Evolutionary conservation across 2,329 filamentous ascomycete genomes (phyloP).

Genomic region (Cercospora zeina): DNA sequence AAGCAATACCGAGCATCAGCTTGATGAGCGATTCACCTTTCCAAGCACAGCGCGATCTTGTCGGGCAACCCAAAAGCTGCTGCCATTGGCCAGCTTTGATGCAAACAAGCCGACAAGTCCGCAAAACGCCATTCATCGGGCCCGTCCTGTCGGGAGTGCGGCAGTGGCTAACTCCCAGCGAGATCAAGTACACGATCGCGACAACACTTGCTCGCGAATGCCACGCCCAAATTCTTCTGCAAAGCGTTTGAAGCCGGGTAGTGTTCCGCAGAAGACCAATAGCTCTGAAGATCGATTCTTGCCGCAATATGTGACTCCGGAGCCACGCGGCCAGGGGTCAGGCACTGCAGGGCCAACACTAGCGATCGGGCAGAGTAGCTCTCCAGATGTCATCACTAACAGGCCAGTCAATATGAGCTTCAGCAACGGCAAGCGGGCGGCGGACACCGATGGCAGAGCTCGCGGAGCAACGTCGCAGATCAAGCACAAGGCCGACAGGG

Average conservation of each 20-base stretch:
- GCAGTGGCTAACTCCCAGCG: no score
- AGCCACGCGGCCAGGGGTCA: constrained; percentile 9
- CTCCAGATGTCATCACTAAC: constrained; percentile 29
- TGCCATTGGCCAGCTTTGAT: constrained; percentile 14
- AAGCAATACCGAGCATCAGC: neutral
- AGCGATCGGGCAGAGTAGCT: constrained; percentile 28
- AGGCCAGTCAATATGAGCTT: constrained; percentile 19
- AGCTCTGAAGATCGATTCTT: neutral
- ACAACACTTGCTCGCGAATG: constrained; percentile 27
- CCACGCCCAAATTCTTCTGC: constrained; percentile 35
- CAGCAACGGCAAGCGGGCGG: neutral
- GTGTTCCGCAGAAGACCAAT: constrained; percentile 6
- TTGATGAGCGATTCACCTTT: neutral
- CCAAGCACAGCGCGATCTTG: neutral
- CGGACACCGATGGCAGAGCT: neutral
- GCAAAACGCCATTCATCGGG: constrained; percentile 8
- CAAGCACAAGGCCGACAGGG: neutral
- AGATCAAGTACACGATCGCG: neutral
- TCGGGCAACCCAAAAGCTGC: neutral
- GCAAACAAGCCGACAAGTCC: neutral
- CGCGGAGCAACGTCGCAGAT: neutral
- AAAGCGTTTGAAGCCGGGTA: constrained; percentile 26
- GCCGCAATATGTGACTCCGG: constrained; percentile 18
- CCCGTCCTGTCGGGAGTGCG: neutral
- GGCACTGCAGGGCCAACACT: neutral